These are phyloP conservation scores for Tolypocladium sp. DNA, from an alignment of 2,329 filamentous ascomycete species.

Conservation along the genomic window DNA sequence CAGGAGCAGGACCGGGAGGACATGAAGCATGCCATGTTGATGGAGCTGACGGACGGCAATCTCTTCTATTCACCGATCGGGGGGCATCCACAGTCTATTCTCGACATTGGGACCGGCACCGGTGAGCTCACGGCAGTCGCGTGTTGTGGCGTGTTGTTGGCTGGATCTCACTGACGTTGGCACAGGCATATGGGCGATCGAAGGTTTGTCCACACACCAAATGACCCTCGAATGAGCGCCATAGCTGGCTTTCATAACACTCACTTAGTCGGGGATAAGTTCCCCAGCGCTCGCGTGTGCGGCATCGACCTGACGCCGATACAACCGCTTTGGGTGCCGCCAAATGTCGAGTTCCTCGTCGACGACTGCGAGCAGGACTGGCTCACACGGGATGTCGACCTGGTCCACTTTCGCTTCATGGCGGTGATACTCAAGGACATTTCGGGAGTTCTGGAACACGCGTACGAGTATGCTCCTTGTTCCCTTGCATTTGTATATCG, in stretches of 20 bases:
- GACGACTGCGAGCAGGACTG: conserved; percentile 24
- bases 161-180: neutral
- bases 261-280: conserved; percentile 11
- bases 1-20: conserved; percentile 28
- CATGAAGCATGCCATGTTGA: conserved; percentile 28
- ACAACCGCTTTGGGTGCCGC: conserved; percentile 29
- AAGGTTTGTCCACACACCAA: neutral
- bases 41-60: conserved; percentile 22
- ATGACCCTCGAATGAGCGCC: neutral
- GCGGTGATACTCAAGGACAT: conserved; percentile 9
- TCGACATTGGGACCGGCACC: conserved; percentile 29
- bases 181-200: conserved; percentile 6
- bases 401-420: conserved; percentile 19
- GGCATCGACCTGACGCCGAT: conserved; percentile 29
- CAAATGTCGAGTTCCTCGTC: conserved; percentile 28
- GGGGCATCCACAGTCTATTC: conserved; percentile 21
- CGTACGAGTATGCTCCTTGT: conserved; percentile 8
- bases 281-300: conserved; percentile 23
- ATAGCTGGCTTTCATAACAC: no score
- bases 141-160: neutral
- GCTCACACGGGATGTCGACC: conserved; percentile 16
- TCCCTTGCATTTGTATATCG: no score
- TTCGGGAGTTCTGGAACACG: conserved; percentile 7
- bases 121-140: neutral
- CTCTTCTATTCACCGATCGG: conserved; percentile 32